Evolutionary conservation across 2,329 filamentous ascomycete species (phyloP).

Genomic region (Coniochaeta sp.): DNA sequence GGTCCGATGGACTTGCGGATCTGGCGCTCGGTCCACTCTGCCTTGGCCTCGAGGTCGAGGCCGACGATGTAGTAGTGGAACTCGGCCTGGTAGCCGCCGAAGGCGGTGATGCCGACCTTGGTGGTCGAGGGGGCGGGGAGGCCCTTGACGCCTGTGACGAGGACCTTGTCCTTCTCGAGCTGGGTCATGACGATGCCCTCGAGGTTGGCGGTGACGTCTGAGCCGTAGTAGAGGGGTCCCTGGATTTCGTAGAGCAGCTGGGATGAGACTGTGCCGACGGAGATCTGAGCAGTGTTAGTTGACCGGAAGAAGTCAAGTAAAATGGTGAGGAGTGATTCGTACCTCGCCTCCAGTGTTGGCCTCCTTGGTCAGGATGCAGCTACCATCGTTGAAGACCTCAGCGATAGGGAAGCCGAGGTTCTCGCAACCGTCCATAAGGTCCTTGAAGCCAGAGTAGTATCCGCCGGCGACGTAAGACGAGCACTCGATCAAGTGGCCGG

Average conservation of each 20-base stretch:
- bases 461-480: constrained; percentile 36
- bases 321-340: neutral
- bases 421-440: constrained; percentile 31
- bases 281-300: constrained; percentile 2
- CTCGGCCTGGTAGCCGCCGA: constrained; percentile 18
- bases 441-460: constrained; percentile 39
- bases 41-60: constrained; percentile 14
- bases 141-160: constrained; percentile 25
- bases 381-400: constrained; percentile 37
- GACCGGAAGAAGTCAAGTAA: no score
- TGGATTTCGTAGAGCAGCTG: constrained; percentile 31
- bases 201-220: constrained; percentile 23
- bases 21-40: constrained; percentile 12
- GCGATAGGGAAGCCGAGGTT: constrained; percentile 41
- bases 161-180: constrained; percentile 21
- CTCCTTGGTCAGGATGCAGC: constrained; percentile 19
- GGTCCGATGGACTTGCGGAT: constrained; percentile 14
- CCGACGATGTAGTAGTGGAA: constrained; percentile 13
- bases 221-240: constrained; percentile 26
- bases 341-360: constrained; percentile 14
- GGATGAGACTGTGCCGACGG: constrained; percentile 10
- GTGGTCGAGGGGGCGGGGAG: constrained; percentile 23
- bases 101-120: constrained; percentile 19
- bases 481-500: constrained; percentile 37
- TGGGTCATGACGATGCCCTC: constrained; percentile 36